phyloP scores from a whole-genome alignment of 805 yeast genomes.

The Dipodascus geniculatus region DNA sequence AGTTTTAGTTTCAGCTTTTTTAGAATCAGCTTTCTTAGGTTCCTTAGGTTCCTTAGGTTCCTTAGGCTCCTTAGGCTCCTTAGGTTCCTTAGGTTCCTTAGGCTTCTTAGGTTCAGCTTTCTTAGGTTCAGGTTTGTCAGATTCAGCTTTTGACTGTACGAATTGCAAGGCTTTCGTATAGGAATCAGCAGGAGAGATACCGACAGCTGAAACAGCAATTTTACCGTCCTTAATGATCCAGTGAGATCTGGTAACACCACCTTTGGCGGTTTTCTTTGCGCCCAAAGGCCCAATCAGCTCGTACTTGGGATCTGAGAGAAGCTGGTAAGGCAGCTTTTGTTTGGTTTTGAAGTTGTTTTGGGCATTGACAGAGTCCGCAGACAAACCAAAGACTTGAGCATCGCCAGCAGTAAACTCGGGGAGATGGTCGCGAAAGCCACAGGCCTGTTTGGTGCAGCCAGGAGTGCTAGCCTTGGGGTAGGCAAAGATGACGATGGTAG shows the following conservation, averaged over 20 bases:
- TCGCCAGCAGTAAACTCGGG: slow-evolving; percentile 37
- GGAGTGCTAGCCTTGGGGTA: slow-evolving; percentile 93
- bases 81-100: slow-evolving; percentile 2
- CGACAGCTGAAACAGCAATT: slow-evolving; percentile 40
- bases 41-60: neutral
- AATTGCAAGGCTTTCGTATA: slow-evolving; percentile 20
- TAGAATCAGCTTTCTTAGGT: too few relatives aligned
- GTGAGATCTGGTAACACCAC: slow-evolving; percentile 78
- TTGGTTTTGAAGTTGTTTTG: slow-evolving; percentile 68
- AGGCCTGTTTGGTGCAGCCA: slow-evolving; percentile 92
- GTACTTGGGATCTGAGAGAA: slow-evolving; percentile 66
- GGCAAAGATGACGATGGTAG: slow-evolving; percentile 43
- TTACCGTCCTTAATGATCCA: slow-evolving; percentile 80
- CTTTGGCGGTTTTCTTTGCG: slow-evolving; percentile 51
- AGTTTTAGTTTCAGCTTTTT: too few relatives aligned
- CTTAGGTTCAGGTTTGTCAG: neutral
- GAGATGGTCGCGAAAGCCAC: slow-evolving; percentile 69
- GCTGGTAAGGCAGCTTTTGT: slow-evolving; percentile 59
- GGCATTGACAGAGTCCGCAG: slow-evolving; percentile 70
- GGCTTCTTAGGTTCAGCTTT: neutral
- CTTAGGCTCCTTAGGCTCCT: neutral
- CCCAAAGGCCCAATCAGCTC: slow-evolving; percentile 65
- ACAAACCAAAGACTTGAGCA: slow-evolving; percentile 63
- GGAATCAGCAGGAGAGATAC: slow-evolving; percentile 34
- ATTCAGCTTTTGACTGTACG: slow-evolving; percentile 7